Base-by-base conservation (phyloP, 83 land plant genomes). In the Picea engelmannii region DNA sequence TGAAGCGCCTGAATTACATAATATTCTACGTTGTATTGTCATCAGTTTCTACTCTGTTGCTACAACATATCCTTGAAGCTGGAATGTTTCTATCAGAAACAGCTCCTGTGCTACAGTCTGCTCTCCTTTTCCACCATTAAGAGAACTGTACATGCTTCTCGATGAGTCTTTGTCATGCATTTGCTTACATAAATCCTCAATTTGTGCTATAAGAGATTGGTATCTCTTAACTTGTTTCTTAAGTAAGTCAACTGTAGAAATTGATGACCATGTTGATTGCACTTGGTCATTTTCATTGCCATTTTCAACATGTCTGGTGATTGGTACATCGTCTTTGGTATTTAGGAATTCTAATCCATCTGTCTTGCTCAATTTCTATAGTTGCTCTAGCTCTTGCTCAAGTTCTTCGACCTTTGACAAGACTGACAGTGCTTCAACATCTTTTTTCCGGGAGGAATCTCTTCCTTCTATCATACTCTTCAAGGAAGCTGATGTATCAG, bases 31-130 rank as follows among this genome's bases (percentile, higher is more conserved):
- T 52, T 89, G 90, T 40, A 93, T 55, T 69, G 89, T 87, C 86
- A 86, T 81, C 80, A 90, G 60, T 73, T 91, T 93, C 85, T 93
- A 93, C 59, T 93, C 95, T 49, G 93, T 87, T 31, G 91, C 85
- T n/a, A 93, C 95, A 40, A 87, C 85, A 47, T 85, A 90, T 69
- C 93, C 76, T 79, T 93, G 95, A n/a, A 93, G 86, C 65, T 93
- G 95, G 76, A 93, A 87, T 47, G 95, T 89, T 73, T 93, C 93
- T 79, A 87, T 88, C 0, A 93, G 89, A 69, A 89, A 91, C 38
- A 82, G 79, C 79, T 82, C 85, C 21, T 89, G 80, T 40, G 70
- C 68, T 80, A 82, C 86, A 23, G 84, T 87, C 40, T 87, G 84
- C 24, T 84, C 87, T 70, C 66, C 85, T 62, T 83, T 78, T 69